Evolutionary conservation across 805 yeast species (phyloP), one percentile per base, ranked within the genome.

Genomic region (Starmera dryadoides): DNA sequence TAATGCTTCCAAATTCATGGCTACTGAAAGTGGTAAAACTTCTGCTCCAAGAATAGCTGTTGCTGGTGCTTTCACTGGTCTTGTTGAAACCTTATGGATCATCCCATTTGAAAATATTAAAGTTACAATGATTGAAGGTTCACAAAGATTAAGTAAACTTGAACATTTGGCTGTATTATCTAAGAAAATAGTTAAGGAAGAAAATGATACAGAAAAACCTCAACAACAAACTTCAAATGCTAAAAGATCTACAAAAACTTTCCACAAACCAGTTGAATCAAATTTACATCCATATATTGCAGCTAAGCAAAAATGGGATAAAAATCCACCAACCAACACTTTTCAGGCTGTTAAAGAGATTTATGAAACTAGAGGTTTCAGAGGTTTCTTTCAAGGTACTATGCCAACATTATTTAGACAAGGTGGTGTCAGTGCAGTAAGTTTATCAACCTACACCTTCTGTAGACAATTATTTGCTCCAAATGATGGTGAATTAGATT

Each of bases 31-130:
- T 38, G 75, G 79, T n/a, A 72, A 77, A 45, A 70, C 86, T 3
- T 71, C 81, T 7, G 94, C 94, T 1, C 91, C 94, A 9, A 70
- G 87, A 50, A 72, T 86, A 31, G 84, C 86, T 7, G 78, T 84
- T 42, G 96, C 96, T 4, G 96, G 95, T 9, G 69, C 71, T 2
- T 73, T 86, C 66, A 84, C 95, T 5, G 98, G 95, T 2, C 69
- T 83, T 41, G 63, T 81, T 33, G 98, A 93, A 58, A 79, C 94
- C 2, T 46, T 88, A 26, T 75, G 84, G 71, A 77, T 91, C 18
- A 84, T 93, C 16, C 98, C 98, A 0, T 89, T 91, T 57, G 98
- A 91, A 54, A 85, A 81, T 52, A 69, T 87, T 47, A 87, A 87
- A 55, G 80, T 84, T 2, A 71, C 82, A 8, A 75, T 85, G 85